A percentile compares a stretch with the other conserved stretches of the same genome.
Evolutionary conservation across 257 asterid genomes (phyloP).

Genomic region (Jaltomata sinuosa): DNA sequence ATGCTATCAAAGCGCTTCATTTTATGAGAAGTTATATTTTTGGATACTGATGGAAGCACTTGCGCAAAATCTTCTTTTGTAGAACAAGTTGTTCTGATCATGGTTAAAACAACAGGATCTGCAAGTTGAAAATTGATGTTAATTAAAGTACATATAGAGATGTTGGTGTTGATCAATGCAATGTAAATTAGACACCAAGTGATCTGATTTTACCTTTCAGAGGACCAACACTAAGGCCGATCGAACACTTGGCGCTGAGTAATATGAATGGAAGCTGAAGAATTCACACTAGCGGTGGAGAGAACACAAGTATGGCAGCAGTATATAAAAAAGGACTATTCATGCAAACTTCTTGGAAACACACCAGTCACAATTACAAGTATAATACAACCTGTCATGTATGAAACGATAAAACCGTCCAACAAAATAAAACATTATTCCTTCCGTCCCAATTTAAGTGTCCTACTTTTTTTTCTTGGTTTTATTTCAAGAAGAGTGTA

Average conservation of each 20-base stretch:
- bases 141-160: background rate
- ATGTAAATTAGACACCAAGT: background rate
- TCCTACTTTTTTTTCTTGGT: no score
- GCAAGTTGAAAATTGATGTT: background rate
- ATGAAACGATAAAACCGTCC: background rate
- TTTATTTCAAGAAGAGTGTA: no score
- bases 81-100: slow-evolving; percentile 16
- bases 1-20: slow-evolving; percentile 44
- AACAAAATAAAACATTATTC: fast-evolving
- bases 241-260: background rate
- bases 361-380: background rate
- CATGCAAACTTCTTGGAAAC: slow-evolving; percentile 7
- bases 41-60: slow-evolving; percentile 35
- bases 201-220: background rate
- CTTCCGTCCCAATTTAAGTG: background rate
- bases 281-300: background rate
- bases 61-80: slow-evolving; percentile 8
- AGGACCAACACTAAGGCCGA: background rate
- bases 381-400: background rate
- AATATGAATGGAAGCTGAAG: background rate
- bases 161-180: background rate
- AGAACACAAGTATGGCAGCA: background rate
- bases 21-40: slow-evolving; percentile 20
- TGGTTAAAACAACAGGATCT: background rate
- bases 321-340: background rate